Evolutionary conservation across 1,139 yeast genomes (phyloP), one percentile per base, ranked within the genome.

Genomic region (Scheffersomyces cryptocercus): DNA sequence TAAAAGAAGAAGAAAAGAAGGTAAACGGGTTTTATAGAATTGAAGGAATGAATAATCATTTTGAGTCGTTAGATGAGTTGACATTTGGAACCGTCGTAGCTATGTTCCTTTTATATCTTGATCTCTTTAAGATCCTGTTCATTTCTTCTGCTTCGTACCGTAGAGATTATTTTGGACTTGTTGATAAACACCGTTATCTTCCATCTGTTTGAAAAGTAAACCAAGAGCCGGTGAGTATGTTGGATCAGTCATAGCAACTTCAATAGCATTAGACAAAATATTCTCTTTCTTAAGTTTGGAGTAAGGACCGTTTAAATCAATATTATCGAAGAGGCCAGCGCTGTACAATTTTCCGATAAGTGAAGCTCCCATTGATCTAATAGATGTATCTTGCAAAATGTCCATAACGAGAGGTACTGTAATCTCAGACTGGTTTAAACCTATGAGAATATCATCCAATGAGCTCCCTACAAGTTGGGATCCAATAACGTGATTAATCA

Each of bases 141-240:
- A 20, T 20, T 20, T 20, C 26, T 13, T 31, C 24, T 31, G 20
- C 35, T 13, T 31, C 9, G 66, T 59, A 7, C 79, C 78, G 46
- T 58, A 70, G 45, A 73, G 58, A 38, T 68, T 69, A 31, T 53
- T 56, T 49, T 67, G 69, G 13, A 73, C 50, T 29, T 63, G 64
- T 33, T 61, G 55, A 49, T 50, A 70, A 14, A 58, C 65, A 0
- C 78, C 79, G 12, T 48, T 43, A 35, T 55, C 51, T 40, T 73
- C 73, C 62, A 69, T 54, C 41, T 61, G 60, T 41, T 65, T 53
- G 45, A 73, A 62, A 5, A 73, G 44, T 44, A 47, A 50, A 3
- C 69, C 78, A 28, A 71, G 34, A 5, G 64, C 59, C 3, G 76
- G 75, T 11, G 66, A 60, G 54, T 65, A 66, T 5, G 43, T 52